phyloP scores from a whole-genome alignment of 306 rosid species.

The Cicer bijugum region DNA sequence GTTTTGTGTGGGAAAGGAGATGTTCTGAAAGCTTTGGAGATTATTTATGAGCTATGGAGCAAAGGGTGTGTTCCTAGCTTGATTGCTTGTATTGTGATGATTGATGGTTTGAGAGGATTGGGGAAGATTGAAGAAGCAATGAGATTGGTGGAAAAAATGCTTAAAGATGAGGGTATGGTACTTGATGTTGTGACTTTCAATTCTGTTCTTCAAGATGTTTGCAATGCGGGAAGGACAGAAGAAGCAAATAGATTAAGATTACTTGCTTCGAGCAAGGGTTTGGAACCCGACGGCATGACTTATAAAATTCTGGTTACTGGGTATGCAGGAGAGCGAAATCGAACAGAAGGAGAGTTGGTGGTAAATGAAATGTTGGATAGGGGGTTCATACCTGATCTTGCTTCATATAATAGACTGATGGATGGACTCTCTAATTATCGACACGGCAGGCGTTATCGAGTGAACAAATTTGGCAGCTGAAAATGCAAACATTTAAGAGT shows the following conservation, averaged over 20 bases:
- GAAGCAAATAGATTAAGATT: constrained; percentile 71
- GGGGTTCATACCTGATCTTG: constrained; percentile 74
- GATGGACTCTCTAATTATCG: constrained; percentile 49
- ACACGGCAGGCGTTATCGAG: not conserved
- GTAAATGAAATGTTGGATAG: constrained; percentile 84
- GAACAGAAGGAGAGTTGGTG: constrained; percentile 57
- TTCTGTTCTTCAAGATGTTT: constrained; percentile 64
- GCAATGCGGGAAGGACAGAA: constrained; percentile 56
- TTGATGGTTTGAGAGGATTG: constrained; percentile 70
- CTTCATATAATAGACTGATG: constrained; percentile 69
- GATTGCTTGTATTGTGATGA: constrained; percentile 67
- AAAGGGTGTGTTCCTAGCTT: constrained; percentile 64
- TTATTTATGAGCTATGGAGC: constrained; percentile 72
- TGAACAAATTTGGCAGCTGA: constrained; percentile 39
- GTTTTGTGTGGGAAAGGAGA: constrained; percentile 58
- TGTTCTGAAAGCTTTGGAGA: constrained; percentile 53
- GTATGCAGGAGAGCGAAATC: constrained; percentile 58
- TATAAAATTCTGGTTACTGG: constrained; percentile 65
- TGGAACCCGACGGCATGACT: constrained; percentile 61
- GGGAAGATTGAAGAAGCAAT: constrained; percentile 56
- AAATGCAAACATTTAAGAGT: constrained; percentile 10
- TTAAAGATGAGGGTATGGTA: constrained; percentile 62
- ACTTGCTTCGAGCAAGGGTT: constrained; percentile 69
- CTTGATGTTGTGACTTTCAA: constrained; percentile 79
- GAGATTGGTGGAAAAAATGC: constrained; percentile 66